A percentile compares a stretch with the other conserved stretches of the same genome.
Evolutionary conservation across 2,329 filamentous ascomycete species (phyloP).

Genomic region (Colletotrichum cereale): DNA sequence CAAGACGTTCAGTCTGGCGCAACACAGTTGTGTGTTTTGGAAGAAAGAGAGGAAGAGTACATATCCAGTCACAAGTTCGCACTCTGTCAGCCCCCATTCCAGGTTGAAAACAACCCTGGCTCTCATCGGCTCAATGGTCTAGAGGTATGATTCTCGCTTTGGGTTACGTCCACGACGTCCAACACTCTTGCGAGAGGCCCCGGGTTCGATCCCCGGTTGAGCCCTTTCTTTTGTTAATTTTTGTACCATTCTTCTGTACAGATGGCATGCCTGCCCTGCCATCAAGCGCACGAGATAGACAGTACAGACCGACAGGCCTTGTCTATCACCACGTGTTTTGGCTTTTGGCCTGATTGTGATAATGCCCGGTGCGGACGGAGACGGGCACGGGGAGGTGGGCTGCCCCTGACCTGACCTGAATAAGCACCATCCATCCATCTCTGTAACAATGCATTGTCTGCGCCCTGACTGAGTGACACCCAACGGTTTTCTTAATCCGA

Average conservation of each 20-base stretch:
- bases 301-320: too few species aligned
- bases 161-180: constrained; percentile 35
- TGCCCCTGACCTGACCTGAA: not conserved
- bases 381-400: not conserved
- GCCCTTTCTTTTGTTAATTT: constrained; percentile 41
- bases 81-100: not conserved
- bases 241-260: too few species aligned
- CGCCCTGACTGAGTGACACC: not conserved
- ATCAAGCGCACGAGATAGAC: too few species aligned
- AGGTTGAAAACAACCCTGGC: not conserved
- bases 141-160: constrained; percentile 53
- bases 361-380: not conserved
- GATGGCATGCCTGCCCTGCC: too few species aligned
- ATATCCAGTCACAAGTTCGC: fast-evolving
- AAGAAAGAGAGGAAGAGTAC: not conserved
- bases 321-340: not conserved
- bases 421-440: not conserved
- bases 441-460: not conserved
- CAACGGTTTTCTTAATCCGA: not conserved
- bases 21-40: too few species aligned
- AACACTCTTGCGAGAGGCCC: constrained; percentile 49
- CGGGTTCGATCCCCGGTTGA: constrained; percentile 51
- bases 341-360: too few species aligned
- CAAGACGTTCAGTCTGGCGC: not conserved
- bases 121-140: constrained; percentile 47